A percentile compares a stretch with the other conserved stretches of the same genome.
These are phyloP conservation scores for Elongisporangium anandrum DNA, from an alignment of 352 stramenopile species.

Conservation along the genomic window DNA sequence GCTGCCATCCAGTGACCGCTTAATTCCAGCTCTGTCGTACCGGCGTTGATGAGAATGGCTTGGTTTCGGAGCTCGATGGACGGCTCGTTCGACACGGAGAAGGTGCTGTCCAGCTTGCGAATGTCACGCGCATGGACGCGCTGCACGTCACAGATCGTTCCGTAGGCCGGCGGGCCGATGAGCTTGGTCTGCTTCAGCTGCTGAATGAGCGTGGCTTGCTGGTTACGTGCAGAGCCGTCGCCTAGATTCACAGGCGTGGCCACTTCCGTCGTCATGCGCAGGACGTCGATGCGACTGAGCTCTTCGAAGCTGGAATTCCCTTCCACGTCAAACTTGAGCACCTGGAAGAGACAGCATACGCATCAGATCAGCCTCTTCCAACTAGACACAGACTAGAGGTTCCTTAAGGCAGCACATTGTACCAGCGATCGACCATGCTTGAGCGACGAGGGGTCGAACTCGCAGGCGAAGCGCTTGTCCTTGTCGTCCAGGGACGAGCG, in stretches of 20 bases:
- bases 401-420: neutral
- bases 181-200: neutral
- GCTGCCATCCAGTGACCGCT: neutral
- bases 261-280: constrained; percentile 52
- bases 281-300: constrained; percentile 51
- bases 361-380: neutral
- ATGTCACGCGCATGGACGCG: constrained; percentile 73
- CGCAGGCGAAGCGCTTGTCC: constrained; percentile 19
- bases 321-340: constrained; percentile 50
- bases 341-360: constrained; percentile 9
- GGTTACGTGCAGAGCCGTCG: constrained; percentile 17
- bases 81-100: constrained; percentile 72
- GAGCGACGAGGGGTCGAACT: constrained; percentile 27
- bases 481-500: neutral
- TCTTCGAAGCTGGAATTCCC: constrained; percentile 46
- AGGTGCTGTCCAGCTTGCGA: constrained; percentile 68
- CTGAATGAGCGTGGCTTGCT: neutral
- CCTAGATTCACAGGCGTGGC: constrained; percentile 20
- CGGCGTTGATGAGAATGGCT: constrained; percentile 73
- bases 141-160: constrained; percentile 13
- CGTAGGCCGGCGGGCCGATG: neutral
- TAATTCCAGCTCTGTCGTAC: constrained; percentile 7
- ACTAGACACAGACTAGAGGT: no score
- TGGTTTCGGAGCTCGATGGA: constrained; percentile 76
- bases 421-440: constrained; percentile 37